A percentile compares a stretch with the other conserved stretches of the same genome.
Evolutionary conservation across 306 rosid species (phyloP).

Genomic region (Lathyrus oleraceus): DNA sequence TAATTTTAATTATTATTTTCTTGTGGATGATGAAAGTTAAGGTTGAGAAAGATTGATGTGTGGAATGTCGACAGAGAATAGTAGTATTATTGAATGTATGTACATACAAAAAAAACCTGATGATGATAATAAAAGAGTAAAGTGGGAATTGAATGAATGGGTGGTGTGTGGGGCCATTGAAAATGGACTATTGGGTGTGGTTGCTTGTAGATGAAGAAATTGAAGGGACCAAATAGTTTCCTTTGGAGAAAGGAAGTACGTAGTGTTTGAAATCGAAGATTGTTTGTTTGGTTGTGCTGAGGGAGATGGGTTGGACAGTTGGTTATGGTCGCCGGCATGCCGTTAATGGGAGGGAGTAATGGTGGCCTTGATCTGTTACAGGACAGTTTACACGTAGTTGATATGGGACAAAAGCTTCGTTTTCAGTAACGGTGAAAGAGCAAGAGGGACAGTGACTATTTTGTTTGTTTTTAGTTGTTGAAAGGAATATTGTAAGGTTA

Average conservation of each 20-base stretch:
- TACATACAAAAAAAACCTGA: neutral
- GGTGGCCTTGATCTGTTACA: conserved; percentile 13
- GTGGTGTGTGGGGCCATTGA: neutral
- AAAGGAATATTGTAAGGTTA: neutral
- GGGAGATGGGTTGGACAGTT: neutral
- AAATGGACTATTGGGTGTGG: conserved; percentile 5
- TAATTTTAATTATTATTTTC: neutral
- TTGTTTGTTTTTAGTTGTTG: neutral
- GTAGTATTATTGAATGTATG: neutral
- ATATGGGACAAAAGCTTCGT: neutral
- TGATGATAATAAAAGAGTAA: neutral
- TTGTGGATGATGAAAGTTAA: neutral
- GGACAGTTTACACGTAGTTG: neutral
- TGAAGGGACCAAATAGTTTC: conserved; percentile 32
- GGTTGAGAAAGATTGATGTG: neutral
- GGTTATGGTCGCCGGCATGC: neutral
- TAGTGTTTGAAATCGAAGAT: conserved; percentile 9
- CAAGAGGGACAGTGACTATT: neutral
- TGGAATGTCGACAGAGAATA: neutral
- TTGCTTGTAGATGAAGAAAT: neutral
- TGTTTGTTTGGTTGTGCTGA: conserved; percentile 9
- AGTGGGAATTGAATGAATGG: neutral
- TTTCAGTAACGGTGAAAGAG: neutral
- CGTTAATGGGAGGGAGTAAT: conserved; percentile 35
- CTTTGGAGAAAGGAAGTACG: neutral